These are phyloP conservation scores for Chaetomiaceae sp. DNA, from an alignment of 2,329 filamentous ascomycete species.

Conservation along the genomic window DNA sequence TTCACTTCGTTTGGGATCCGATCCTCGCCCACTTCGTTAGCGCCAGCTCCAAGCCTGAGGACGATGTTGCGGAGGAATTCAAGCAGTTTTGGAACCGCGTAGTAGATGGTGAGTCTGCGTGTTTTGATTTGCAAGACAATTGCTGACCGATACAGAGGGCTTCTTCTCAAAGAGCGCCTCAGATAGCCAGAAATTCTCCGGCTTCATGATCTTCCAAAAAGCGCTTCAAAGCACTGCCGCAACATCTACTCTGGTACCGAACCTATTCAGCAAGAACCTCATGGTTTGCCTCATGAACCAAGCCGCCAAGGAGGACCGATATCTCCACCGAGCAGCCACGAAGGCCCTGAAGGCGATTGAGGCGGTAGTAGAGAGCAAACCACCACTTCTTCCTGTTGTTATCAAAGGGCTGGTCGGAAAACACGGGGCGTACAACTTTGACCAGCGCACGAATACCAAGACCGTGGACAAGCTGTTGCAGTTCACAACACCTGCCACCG, in stretches of 20 bases:
- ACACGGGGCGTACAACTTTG: conserved; percentile 71
- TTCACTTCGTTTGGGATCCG: conserved; percentile 84
- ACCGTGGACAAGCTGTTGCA: conserved; percentile 70
- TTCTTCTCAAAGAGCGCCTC: conserved; percentile 78
- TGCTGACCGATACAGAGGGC: conserved; percentile 51
- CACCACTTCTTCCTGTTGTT: conserved; percentile 53
- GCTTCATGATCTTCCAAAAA: conserved; percentile 80
- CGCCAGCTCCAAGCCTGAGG: conserved; percentile 27
- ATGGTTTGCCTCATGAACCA: conserved; percentile 80
- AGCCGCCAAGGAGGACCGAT: conserved; percentile 67
- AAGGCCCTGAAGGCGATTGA: conserved; percentile 70
- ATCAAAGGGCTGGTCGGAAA: conserved; percentile 63
- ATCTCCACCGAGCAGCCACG: conserved; percentile 71
- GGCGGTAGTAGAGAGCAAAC: conserved; percentile 54
- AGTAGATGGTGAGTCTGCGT: conserved; percentile 64
- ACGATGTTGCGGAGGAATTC: conserved; percentile 46
- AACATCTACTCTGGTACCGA: conserved; percentile 44
- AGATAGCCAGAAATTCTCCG: conserved; percentile 84
- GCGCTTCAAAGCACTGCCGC: conserved; percentile 53
- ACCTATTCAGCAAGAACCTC: conserved; percentile 76
- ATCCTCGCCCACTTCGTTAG: conserved; percentile 54
- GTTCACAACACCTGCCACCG: conserved; percentile 49
- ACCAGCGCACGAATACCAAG: conserved; percentile 78
- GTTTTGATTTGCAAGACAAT: background rate
- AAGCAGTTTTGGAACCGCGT: conserved; percentile 78